Evolutionary conservation across 192 early-diverging fungal species (phyloP), one percentile per base, ranked within the genome.

Genomic region (Coemansia sp.): DNA sequence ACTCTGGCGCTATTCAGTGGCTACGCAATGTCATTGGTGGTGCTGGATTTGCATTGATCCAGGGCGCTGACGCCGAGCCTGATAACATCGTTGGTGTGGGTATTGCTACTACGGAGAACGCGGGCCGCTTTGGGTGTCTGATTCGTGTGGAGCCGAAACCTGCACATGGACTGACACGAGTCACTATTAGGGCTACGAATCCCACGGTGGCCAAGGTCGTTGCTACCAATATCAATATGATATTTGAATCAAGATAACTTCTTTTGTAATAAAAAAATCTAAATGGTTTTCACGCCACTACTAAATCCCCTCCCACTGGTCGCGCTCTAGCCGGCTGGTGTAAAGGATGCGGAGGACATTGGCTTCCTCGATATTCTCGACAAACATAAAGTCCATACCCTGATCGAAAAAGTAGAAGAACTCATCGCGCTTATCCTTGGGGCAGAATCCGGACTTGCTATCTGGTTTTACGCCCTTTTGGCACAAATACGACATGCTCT

Each of bases 101-200:
- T 50, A 93, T 99, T 43, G 89, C 94, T 42, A 89, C 87, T 59
- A 83, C 91, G 18, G 84, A 87, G 39, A 70, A 69, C 20, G 81
- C 83, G 14, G 95, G 94, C 34, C 93, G 95, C 65, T 88, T 96
- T 59, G 97, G 97, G 16, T 94, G 93, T 76, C 81, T 99, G 58
- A 69, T 94, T 68, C 84, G 97, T 23, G 70, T 98, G 18, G 97
- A 99, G 74, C 88, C 89, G 14, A 96, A 93, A 67, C 70, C 84
- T 10, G 88, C 92, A 16, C 89, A 93, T 48, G 66, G 95, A 86
- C 89, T 95, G 88, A 94, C 88, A 60, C 89, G 96, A 2, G 68
- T 96, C 24, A 98, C 95, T 3, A 73, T 96, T n/a, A 85, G 95
- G 18, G 87, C 93, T 18, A 96, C 96, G 0, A 95, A 89, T 70